Percentiles rank a stretch among this genome's conserved stretches.
These are phyloP conservation scores for Fusarium torreyae DNA, from an alignment of 2,329 filamentous ascomycete genomes.

Conservation along the genomic window DNA sequence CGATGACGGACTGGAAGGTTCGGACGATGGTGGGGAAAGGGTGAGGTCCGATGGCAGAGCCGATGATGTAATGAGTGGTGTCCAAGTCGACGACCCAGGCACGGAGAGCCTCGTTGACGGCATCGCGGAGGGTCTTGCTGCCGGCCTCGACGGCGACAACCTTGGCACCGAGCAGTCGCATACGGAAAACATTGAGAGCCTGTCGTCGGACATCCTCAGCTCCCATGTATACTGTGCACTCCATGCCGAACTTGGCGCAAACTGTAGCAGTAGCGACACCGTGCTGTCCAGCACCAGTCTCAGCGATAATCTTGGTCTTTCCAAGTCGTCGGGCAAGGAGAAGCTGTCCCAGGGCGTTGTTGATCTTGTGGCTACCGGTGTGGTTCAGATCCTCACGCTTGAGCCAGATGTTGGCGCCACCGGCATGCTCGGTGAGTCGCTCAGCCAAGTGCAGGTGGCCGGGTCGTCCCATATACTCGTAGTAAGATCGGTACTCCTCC, in stretches of 20 bases:
- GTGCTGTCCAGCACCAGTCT: constrained; percentile 97
- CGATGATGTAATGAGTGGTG: constrained; percentile 98
- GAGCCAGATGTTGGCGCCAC: constrained; percentile 96
- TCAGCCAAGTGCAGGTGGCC: constrained; percentile 92
- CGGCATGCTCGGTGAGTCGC: constrained; percentile 88
- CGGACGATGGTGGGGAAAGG: constrained; percentile 98
- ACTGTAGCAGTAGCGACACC: constrained; percentile 98
- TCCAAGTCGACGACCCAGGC: constrained; percentile 94
- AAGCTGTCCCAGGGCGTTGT: constrained; percentile 96
- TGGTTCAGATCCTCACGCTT: constrained; percentile 99
- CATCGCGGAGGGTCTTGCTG: constrained; percentile 84
- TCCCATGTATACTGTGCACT: constrained; percentile 98
- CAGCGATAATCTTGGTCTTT: constrained; percentile 97
- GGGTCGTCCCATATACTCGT: constrained; percentile 96
- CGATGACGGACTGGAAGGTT: constrained; percentile 97
- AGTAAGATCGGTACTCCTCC: constrained; percentile 96
- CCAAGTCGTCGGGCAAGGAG: constrained; percentile 87
- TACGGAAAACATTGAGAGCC: constrained; percentile 97
- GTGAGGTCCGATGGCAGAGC: constrained; percentile 96
- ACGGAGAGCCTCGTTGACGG: constrained; percentile 95
- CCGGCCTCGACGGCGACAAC: constrained; percentile 95
- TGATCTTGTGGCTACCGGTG: constrained; percentile 99
- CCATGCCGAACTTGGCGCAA: constrained; percentile 98
- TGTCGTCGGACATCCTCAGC: constrained; percentile 97
- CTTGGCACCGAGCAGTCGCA: constrained; percentile 93